Conservation (phyloP, 2,329 filamentous ascomycete species). For the Phoma sp. region DNA sequence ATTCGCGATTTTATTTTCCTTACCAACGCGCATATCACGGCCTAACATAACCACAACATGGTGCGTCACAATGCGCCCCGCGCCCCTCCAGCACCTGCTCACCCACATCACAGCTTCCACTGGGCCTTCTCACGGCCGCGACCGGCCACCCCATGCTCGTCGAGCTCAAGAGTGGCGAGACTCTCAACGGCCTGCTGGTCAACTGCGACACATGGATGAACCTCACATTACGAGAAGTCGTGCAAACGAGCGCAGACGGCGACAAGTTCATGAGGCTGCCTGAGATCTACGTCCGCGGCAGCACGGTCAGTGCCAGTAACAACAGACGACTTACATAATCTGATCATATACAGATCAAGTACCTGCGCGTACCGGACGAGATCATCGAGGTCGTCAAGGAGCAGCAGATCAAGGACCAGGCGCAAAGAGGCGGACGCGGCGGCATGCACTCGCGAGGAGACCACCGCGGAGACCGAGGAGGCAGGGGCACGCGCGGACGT, state of each 20-base stretch:
- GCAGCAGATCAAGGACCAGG: constrained; percentile 76
- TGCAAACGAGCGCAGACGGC: constrained; percentile 93
- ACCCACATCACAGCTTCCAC: constrained; percentile 58
- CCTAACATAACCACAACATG: constrained; percentile 23
- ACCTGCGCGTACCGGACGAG: constrained; percentile 93
- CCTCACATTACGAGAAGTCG: constrained; percentile 93
- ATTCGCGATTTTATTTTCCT: neutral
- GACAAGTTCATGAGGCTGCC: constrained; percentile 91
- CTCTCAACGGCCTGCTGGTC: constrained; percentile 92
- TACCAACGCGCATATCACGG: too few species aligned
- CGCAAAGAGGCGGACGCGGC: constrained; percentile 67
- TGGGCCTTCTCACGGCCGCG: constrained; percentile 88
- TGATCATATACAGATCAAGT: constrained; percentile 79
- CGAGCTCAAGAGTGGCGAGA: constrained; percentile 97
- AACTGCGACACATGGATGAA: constrained; percentile 99
- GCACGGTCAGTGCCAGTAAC: constrained; percentile 75
- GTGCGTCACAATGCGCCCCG: constrained; percentile 24
- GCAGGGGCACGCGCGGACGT: constrained; percentile 63
- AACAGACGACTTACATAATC: neutral
- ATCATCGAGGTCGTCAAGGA: constrained; percentile 95
- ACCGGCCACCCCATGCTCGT: constrained; percentile 98
- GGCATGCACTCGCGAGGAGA: constrained; percentile 63
- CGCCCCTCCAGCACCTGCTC: constrained; percentile 7
- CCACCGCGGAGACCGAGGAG: constrained; percentile 58
- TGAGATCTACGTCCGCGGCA: constrained; percentile 95